Evolutionary conservation across 2,329 filamentous ascomycete genomes (phyloP).

Genomic region (Coniochaeta sp.): DNA sequence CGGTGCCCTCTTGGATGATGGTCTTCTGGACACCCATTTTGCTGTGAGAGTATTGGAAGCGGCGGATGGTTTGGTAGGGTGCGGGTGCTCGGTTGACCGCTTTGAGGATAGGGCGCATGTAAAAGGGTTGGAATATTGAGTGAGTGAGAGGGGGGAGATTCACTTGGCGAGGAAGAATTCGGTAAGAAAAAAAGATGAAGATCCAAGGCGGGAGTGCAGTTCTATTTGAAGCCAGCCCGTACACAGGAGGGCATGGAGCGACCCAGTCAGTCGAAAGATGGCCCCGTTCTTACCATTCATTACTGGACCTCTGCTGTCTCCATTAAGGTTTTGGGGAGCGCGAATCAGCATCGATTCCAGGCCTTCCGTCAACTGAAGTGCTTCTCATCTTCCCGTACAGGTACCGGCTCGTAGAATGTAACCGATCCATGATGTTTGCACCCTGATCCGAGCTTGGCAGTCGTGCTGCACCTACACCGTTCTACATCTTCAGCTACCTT

Average conservation of each 20-base stretch:
- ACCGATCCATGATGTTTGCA: not conserved
- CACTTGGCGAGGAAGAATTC: not conserved
- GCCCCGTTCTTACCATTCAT: not conserved
- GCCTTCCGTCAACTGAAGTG: not conserved
- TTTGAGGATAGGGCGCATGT: not conserved
- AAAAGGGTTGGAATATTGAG: not conserved
- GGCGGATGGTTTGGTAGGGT: not conserved
- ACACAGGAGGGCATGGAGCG: not conserved
- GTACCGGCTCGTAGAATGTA: not conserved
- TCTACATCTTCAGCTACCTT: not conserved
- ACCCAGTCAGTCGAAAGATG: not conserved
- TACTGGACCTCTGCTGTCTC: not conserved
- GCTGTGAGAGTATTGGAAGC: slow-evolving; percentile 4
- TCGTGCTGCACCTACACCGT: not conserved
- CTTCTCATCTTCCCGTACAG: not conserved
- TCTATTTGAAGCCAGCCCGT: not conserved
- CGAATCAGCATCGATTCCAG: not conserved
- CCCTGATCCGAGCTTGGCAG: not conserved
- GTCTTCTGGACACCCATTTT: slow-evolving; percentile 69
- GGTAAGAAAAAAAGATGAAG: not conserved
- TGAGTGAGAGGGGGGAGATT: not conserved
- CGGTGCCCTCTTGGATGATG: slow-evolving; percentile 52
- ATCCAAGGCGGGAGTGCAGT: not conserved
- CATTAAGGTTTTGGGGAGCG: not conserved
- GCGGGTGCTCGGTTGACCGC: not conserved